A percentile compares a stretch with the other conserved stretches of the same genome.
Evolutionary conservation across 805 yeast genomes (phyloP).

Genomic region (Jamesozyma gamospora): DNA sequence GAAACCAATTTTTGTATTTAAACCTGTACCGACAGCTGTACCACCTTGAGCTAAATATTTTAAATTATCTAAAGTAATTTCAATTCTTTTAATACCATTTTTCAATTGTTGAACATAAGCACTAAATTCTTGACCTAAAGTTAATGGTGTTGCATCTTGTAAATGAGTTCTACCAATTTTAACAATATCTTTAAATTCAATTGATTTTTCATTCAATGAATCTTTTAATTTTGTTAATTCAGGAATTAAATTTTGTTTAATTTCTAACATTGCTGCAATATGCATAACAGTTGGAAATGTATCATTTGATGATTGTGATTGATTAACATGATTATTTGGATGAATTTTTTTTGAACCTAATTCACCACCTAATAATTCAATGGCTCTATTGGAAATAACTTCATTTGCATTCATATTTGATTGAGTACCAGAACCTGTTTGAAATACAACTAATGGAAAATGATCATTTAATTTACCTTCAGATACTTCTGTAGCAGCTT

Average conservation of each 20-base stretch:
- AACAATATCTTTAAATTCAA: constrained; percentile 81
- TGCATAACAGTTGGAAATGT: constrained; percentile 99
- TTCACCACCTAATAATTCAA: constrained; percentile 87
- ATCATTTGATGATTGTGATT: constrained; percentile 97
- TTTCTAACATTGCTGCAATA: constrained; percentile 93
- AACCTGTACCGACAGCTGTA: constrained; percentile 98
- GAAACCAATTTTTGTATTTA: constrained; percentile 87
- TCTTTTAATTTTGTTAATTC: constrained; percentile 68
- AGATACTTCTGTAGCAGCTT: constrained; percentile 91
- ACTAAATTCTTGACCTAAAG: constrained; percentile 95
- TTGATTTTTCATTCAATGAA: constrained; percentile 64
- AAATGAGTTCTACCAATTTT: constrained; percentile 98
- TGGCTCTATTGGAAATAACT: constrained; percentile 96
- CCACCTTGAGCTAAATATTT: constrained; percentile 95
- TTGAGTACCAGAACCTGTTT: constrained; percentile 98
- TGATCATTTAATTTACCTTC: constrained; percentile 87
- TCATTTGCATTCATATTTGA: constrained; percentile 98
- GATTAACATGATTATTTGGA: constrained; percentile 97
- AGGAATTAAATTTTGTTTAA: constrained; percentile 65
- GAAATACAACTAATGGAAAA: constrained; percentile 97
- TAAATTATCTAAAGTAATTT: constrained; percentile 64
- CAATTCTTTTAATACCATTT: constrained; percentile 83
- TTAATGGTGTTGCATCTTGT: constrained; percentile 97
- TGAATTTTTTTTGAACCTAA: constrained; percentile 89
- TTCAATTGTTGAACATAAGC: constrained; percentile 92